Evolutionary conservation across 352 stramenopile species (phyloP), one percentile per base, ranked within the genome.

Genomic region (Globisporangium yorkense): DNA sequence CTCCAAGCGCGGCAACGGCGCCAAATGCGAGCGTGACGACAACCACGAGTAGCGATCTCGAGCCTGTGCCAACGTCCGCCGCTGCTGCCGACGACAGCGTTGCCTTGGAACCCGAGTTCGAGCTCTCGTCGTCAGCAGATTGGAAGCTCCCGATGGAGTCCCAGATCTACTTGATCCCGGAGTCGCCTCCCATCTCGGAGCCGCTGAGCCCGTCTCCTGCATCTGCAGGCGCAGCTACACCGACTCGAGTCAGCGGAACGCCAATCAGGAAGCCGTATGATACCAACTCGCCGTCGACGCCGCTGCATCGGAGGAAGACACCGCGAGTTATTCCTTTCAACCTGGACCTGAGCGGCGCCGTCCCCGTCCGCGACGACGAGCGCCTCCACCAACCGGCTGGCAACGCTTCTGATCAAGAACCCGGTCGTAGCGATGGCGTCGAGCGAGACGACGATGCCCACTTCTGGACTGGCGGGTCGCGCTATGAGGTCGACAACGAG

Each of bases 401-500:
- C 53, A 52, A 35, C 5, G 10, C 6, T 39, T 8, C 6, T 2
- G 33, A 12, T 39, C 37, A 18, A 13, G 37, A 43, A 12, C 5
- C 37, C 12, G 37, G 37, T 43, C 2, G 37, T 43, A 43, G 3
- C 10, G 24, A 18, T 3, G 46, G 15, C 13, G 41, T 48, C n/a
- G 57, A 47, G 0, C 41, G 51, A 10, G 57, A 47, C 33, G 18
- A 31, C 7, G 39, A 58, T n/a, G 44, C 21, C 8, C 51, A n/a
- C 31, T 58, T 54, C 29, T 59, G 59, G 59, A 51, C 29, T 1
- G 72, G 72, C 6, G 72, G 68, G 13, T 78, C 70, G 43, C 61
- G 65, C 37, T 67, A 75, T 16, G 57, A 78, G 33, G 52, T 78
- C 37, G 67, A 68, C 54, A 56, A 55, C 50, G 64, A 74, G 47